Conservation (phyloP, 31 red algal genomes). For the Asparagopsis taxiformis region DNA sequence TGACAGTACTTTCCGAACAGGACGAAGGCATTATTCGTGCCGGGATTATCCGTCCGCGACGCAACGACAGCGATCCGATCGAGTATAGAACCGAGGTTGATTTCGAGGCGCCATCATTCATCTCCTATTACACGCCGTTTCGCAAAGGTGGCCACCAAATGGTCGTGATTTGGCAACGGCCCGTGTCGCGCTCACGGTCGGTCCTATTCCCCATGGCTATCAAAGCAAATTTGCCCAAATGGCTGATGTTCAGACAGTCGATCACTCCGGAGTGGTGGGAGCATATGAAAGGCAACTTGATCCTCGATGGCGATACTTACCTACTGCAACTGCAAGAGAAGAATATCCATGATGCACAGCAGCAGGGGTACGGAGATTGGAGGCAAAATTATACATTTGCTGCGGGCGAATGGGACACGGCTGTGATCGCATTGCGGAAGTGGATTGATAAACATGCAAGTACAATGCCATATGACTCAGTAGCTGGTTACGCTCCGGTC, state of each 20-base stretch:
- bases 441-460: conserved; percentile 8
- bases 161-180: conserved; percentile 7
- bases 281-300: conserved; percentile 28
- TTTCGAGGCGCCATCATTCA: too few species aligned
- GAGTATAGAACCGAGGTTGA: too few species aligned
- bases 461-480: conserved; percentile 5
- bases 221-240: too few species aligned
- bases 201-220: too few species aligned
- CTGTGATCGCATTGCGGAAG: conserved; percentile 7
- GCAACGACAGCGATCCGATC: too few species aligned
- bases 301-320: conserved; percentile 39
- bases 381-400: conserved; percentile 8
- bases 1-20: background rate
- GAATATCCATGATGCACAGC: background rate
- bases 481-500: background rate
- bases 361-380: conserved; percentile 14
- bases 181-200: background rate
- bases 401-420: conserved; percentile 6
- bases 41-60: background rate
- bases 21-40: background rate
- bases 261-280: too few species aligned
- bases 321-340: conserved; percentile 26
- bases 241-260: too few species aligned
- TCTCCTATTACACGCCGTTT: too few species aligned
- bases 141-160: background rate